phyloP scores from a whole-genome alignment of 345 rosid genomes.

The Nasturtium officinale region DNA sequence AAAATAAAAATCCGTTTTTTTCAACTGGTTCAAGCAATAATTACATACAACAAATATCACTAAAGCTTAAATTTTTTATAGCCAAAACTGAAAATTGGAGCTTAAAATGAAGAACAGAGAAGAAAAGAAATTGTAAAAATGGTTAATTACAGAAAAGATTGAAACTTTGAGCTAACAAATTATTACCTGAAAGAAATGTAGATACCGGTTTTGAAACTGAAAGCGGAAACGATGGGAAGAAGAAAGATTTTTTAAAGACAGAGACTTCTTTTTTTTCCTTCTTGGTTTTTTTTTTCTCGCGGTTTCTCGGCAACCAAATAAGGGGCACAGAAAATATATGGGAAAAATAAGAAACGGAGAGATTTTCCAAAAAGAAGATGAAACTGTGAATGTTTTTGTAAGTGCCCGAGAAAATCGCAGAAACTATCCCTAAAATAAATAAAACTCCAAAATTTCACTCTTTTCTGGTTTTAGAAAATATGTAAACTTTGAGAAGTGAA shows the following conservation, averaged over 20 bases:
- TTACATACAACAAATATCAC: neutral
- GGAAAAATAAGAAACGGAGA: neutral
- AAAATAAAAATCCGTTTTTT: neutral
- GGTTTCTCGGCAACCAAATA: slow-evolving; percentile 38
- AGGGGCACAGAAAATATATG: slow-evolving; percentile 38
- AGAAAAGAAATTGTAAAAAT: slow-evolving; percentile 3
- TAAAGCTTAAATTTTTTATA: neutral
- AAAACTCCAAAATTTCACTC: neutral
- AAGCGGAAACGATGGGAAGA: slow-evolving; percentile 24
- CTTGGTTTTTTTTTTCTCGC: slow-evolving; percentile 21
- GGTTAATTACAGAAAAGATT: neutral
- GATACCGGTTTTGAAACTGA: slow-evolving; percentile 11
- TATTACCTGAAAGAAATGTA: slow-evolving; percentile 30
- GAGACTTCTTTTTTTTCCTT: neutral
- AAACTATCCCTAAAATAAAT: slow-evolving; percentile 23
- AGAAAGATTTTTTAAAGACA: neutral
- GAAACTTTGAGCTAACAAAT: slow-evolving; percentile 25
- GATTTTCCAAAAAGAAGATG: slow-evolving; percentile 20
- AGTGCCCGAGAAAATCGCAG: slow-evolving; percentile 32
- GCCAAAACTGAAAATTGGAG: neutral
- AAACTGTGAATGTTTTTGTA: slow-evolving; percentile 27
- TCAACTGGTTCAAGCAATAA: neutral
- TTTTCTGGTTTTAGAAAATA: neutral
- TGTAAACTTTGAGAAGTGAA: neutral
- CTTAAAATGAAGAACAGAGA: slow-evolving; percentile 14